Base-by-base conservation (phyloP, 2,329 filamentous ascomycete species). In the Tolypocladium paradoxum region DNA sequence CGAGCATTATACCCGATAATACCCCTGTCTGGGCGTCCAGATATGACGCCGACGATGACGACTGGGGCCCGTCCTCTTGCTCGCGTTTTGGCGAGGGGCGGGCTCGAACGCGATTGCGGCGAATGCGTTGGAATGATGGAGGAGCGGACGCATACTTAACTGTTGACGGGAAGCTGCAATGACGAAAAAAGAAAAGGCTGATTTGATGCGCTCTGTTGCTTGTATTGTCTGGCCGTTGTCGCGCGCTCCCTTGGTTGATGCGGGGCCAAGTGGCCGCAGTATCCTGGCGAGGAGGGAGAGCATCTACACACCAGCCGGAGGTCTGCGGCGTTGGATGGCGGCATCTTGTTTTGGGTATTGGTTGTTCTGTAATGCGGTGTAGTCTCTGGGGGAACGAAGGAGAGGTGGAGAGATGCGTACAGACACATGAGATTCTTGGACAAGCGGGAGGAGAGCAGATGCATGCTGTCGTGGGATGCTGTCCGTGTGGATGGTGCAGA, bases 1-100 rank as follows among this genome's bases (percentile, higher is more conserved):
- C 61, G 61, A 63, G 63, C 65, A 68, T 55, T 60, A 63, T 69
- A 71, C 71, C 68, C 66, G 66, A 64, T 64, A 65, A 65, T 71
- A 70, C 63, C 62, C 63, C 65, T 65, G 65, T 67, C 66, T 64
- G 63, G 50, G 61, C 64, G 62, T 61, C 59, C 62, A 61, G 63
- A 63, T 60, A 67, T 57, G 66, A 68, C 62, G 58, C 58, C 61
- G 64, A 65, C 63, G 62, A 67, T 59, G 57, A 64, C 60, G 61
- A 62, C 52, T 33, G 33, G 53, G 37, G 6, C 18, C 20, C 40
- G 33, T 27, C 16, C 18, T 36, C 29, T 49, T 36, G 40, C 22
- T 11, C 8, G 24, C 37, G 20, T 35, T 37, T 31, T 29, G 50
- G 33, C 33, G 40, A 31, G 27, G 20, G 46, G 18, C 35, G 33